phyloP scores from a whole-genome alignment of 2,329 filamentous ascomycete genomes.

The Aspergillus caelatus region DNA sequence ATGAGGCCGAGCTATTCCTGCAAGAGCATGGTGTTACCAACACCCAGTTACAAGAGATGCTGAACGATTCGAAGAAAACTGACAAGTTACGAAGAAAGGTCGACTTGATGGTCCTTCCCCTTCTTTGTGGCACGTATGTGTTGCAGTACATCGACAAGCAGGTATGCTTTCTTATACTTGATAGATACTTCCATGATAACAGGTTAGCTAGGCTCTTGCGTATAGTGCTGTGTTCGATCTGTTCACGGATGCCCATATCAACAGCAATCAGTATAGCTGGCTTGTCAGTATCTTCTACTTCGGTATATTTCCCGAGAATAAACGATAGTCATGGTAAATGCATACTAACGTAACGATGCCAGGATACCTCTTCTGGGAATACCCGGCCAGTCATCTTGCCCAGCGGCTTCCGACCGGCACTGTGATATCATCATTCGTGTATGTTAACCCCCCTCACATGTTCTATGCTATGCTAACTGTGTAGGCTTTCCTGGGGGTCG shows the following conservation, averaged over 20 bases:
- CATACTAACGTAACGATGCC: neutral
- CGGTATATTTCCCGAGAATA: constrained; percentile 23
- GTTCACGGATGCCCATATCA: constrained; percentile 52
- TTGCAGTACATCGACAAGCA: constrained; percentile 61
- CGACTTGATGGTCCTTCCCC: constrained; percentile 55
- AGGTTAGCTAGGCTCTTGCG: constrained; percentile 50
- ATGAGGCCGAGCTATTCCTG: constrained; percentile 54
- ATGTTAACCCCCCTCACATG: neutral
- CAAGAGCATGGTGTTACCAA: constrained; percentile 51
- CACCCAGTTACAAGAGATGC: constrained; percentile 47
- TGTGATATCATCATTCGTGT: constrained; percentile 20
- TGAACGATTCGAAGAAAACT: constrained; percentile 44
- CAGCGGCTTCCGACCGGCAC: constrained; percentile 29
- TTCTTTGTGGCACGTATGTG: constrained; percentile 44
- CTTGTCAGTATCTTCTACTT: constrained; percentile 61
- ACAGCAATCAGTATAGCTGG: constrained; percentile 51
- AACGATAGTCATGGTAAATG: neutral
- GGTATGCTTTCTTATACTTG: neutral
- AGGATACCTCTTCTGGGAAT: constrained; percentile 47
- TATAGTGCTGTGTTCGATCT: constrained; percentile 62
- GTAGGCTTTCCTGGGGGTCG: constrained; percentile 44
- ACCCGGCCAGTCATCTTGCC: constrained; percentile 42
- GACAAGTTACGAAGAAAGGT: constrained; percentile 47
- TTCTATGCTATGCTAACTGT: neutral
- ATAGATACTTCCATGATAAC: neutral